These are phyloP conservation scores for Coix lacrymajobi DNA, from an alignment of 176 grass and related monocot species.

Conservation along the genomic window DNA sequence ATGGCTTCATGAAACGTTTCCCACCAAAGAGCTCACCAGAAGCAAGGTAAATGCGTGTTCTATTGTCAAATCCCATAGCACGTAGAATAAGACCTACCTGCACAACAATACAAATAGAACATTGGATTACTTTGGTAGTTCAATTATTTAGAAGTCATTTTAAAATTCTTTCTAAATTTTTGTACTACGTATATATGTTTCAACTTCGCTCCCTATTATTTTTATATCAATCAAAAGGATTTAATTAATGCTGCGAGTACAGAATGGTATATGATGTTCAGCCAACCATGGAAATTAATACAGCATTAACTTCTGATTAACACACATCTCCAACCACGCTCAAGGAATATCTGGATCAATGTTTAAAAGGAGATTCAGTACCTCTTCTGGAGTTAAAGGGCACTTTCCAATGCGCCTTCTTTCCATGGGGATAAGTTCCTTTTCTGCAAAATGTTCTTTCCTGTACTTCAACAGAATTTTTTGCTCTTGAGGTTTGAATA, in stretches of 20 bases:
- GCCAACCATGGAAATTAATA: conserved; percentile 2
- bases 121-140: background rate
- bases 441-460: conserved; percentile 68
- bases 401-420: conserved; percentile 86
- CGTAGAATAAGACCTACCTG: conserved; percentile 81
- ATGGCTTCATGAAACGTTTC: conserved; percentile 91
- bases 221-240: background rate
- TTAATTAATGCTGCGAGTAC: background rate
- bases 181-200: background rate
- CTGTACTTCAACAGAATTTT: conserved; percentile 87
- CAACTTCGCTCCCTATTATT: background rate
- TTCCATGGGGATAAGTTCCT: conserved; percentile 65
- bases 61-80: conserved; percentile 79
- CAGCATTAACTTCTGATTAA: background rate
- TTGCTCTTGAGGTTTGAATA: conserved; percentile 81
- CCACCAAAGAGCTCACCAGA: conserved; percentile 88
- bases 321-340: background rate
- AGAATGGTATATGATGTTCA: background rate
- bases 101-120: conserved; percentile 4
- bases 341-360: conserved; percentile 10
- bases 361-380: conserved; percentile 28
- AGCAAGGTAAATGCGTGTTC: conserved; percentile 85
- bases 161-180: background rate
- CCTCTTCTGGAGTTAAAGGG: conserved; percentile 99
- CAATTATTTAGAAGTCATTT: background rate